Evolutionary conservation across 1,284 basidiomycete species (phyloP).

Genomic region (Cutaneotrichosporon sp.): DNA sequence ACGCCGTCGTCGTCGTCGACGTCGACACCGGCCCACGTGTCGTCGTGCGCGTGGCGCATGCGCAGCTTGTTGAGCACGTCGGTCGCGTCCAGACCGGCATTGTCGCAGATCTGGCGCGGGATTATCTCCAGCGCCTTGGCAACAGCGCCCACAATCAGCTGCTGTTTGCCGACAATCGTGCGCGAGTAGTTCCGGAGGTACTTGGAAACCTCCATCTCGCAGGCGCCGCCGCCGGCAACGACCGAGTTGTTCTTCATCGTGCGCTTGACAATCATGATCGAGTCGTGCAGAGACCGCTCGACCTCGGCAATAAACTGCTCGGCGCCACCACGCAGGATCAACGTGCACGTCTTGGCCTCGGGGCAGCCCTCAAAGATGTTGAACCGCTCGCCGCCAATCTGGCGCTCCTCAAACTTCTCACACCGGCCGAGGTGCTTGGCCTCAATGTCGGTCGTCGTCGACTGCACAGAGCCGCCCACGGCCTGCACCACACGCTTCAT

Average conservation of each 20-base stretch:
- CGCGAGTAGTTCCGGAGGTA: conserved; percentile 84
- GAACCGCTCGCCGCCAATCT: conserved; percentile 96
- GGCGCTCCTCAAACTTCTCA: conserved; percentile 85
- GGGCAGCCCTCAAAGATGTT: conserved; percentile 93
- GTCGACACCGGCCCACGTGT: conserved; percentile 88
- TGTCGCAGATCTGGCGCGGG: conserved; percentile 96
- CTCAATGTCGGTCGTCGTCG: conserved; percentile 88
- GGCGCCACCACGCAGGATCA: conserved; percentile 90
- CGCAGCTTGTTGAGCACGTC: conserved; percentile 96
- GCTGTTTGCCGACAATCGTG: conserved; percentile 92
- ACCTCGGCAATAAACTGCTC: conserved; percentile 99
- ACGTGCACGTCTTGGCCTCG: conserved; percentile 95
- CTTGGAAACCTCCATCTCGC: conserved; percentile 98
- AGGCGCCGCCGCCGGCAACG: conserved; percentile 95
- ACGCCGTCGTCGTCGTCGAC: conserved; percentile 91
- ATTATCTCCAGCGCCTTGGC: conserved; percentile 97
- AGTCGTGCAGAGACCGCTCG: conserved; percentile 93
- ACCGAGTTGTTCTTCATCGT: conserved; percentile 93
- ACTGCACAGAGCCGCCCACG: conserved; percentile 90
- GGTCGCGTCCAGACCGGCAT: conserved; percentile 95
- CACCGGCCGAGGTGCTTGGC: conserved; percentile 88
- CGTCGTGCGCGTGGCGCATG: conserved; percentile 87
- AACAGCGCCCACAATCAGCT: conserved; percentile 90
- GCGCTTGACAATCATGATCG: conserved; percentile 98
- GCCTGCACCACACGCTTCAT: conserved; percentile 92